A percentile compares a stretch with the other conserved stretches of the same genome.
Evolutionary conservation across 805 yeast genomes (phyloP).

Genomic region (Isabelozyma gotoi): DNA sequence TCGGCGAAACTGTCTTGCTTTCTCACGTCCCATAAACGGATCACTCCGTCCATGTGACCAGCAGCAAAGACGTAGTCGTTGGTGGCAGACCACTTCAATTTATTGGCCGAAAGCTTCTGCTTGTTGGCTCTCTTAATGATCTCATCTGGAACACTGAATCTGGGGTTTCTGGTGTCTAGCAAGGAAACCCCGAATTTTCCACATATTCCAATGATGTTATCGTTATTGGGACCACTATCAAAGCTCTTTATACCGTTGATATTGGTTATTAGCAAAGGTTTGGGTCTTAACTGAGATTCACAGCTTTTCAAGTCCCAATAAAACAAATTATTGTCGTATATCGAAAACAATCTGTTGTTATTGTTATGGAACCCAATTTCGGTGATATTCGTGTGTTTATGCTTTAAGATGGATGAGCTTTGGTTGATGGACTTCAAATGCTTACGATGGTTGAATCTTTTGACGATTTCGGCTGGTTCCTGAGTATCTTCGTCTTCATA

Average conservation of each 20-base stretch:
- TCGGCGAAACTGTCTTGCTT: constrained; percentile 52
- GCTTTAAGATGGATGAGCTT: constrained; percentile 16
- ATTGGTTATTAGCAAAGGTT: constrained; percentile 55
- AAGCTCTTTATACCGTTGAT: constrained; percentile 51
- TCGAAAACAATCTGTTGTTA: constrained; percentile 52
- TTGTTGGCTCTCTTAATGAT: constrained; percentile 11
- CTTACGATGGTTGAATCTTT: constrained; percentile 75
- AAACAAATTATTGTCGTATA: constrained; percentile 69
- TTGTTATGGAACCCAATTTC: constrained; percentile 30
- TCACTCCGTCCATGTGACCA: constrained; percentile 54
- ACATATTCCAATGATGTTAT: constrained; percentile 59
- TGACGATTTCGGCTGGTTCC: constrained; percentile 68
- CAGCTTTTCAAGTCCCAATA: constrained; percentile 70
- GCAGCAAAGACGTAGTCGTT: constrained; percentile 66
- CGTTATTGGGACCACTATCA: constrained; percentile 46
- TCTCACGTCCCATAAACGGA: constrained; percentile 77
- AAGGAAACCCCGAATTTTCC: constrained; percentile 75
- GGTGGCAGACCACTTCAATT: constrained; percentile 62
- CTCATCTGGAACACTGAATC: constrained; percentile 32
- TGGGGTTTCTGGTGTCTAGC: constrained; percentile 62
- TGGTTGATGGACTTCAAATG: constrained; percentile 45
- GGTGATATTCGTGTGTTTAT: constrained; percentile 22
- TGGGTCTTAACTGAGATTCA: constrained; percentile 38
- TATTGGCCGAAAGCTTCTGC: constrained; percentile 31
- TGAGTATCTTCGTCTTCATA: constrained; percentile 27